Base-by-base conservation (phyloP, 495 filamentous ascomycete species). In the Penicillium cinerascens region DNA sequence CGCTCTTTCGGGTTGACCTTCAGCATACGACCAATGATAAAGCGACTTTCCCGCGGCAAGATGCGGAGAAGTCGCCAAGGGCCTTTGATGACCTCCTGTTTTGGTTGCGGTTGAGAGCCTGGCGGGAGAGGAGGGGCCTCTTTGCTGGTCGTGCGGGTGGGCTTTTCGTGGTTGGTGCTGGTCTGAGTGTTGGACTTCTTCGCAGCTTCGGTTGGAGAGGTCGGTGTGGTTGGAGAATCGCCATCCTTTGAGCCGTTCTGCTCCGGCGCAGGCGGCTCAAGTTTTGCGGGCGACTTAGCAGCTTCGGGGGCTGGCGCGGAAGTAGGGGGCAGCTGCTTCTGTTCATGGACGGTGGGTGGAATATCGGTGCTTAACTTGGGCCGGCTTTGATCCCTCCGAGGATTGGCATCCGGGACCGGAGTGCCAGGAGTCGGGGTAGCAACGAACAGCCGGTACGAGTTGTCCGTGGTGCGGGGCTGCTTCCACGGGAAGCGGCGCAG, bases 401-500 rank as follows among this genome's bases (percentile, higher is more conserved):
- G 65, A 26, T 73, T 70, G 6, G 65, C 59, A 36, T 85, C 82
- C 1, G 74, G 64, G 8, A 73, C 65, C 1, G 75, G 75, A 25
- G 73, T 76, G 7, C 76, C 79, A 16, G 75, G 73, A 8, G 71
- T 77, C 10, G 93, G 89, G 13, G 85, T 76, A 8, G 92, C 80
- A 18, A 91, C 84, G 60, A 99, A 99, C 7, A 97, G 82, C 55
- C 89, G 88, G 71, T 89, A 99, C 0, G 92, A 96, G 66, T 92
- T 96, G 71, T 99, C 93, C 10, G 86, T 88, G 60, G 92, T 74
- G 27, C 92, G 84, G 17, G 93, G 93, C 29, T 91, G 84, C 74
- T 99, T 99, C 93, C 93, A 99, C 0, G 95, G 93, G 66, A 97
- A 99, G 15, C 95, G 80, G 33, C 93, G 79, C 27, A 99, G 80